Conservation (phyloP, 2,329 filamentous ascomycete genomes). For the Chalaropsis ovoidea region DNA sequence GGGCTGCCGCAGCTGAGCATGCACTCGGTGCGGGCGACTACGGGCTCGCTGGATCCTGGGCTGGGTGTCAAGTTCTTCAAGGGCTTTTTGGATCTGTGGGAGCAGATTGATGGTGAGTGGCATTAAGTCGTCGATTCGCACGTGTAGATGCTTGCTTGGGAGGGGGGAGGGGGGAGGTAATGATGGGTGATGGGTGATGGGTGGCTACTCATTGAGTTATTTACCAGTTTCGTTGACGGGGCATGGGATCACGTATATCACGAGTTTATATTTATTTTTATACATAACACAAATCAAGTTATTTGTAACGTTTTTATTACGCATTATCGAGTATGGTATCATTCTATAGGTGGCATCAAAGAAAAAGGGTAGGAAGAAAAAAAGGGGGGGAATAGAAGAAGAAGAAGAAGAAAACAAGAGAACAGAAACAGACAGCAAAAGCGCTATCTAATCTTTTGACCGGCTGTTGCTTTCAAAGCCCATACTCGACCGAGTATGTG, state of each 20-base stretch:
- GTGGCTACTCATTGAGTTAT: no score
- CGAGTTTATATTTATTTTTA: not conserved
- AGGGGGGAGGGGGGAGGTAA: no score
- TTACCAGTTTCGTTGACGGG: no score
- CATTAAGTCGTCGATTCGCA: slow-evolving; percentile 30
- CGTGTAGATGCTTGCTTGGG: not conserved
- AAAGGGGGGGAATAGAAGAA: not conserved
- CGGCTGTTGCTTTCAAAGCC: slow-evolving; percentile 13
- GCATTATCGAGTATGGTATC: slow-evolving; percentile 1
- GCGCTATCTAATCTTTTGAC: slow-evolving; percentile 8
- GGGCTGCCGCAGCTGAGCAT: slow-evolving; percentile 88
- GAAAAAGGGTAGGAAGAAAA: not conserved
- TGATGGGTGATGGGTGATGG: no score
- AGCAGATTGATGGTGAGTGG: slow-evolving; percentile 77
- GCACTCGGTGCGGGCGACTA: slow-evolving; percentile 86
- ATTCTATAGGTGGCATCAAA: not conserved
- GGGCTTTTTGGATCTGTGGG: slow-evolving; percentile 78
- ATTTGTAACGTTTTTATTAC: not conserved
- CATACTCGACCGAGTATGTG: slow-evolving; percentile 5
- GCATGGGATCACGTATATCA: no score
- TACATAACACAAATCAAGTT: not conserved
- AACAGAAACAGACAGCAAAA: not conserved
- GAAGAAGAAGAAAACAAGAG: not conserved
- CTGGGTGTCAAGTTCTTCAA: slow-evolving; percentile 81
- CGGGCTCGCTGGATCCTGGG: slow-evolving; percentile 74